Evolutionary conservation across 2,329 filamentous ascomycete species (phyloP).

Genomic region (Leptographium radiaticola): DNA sequence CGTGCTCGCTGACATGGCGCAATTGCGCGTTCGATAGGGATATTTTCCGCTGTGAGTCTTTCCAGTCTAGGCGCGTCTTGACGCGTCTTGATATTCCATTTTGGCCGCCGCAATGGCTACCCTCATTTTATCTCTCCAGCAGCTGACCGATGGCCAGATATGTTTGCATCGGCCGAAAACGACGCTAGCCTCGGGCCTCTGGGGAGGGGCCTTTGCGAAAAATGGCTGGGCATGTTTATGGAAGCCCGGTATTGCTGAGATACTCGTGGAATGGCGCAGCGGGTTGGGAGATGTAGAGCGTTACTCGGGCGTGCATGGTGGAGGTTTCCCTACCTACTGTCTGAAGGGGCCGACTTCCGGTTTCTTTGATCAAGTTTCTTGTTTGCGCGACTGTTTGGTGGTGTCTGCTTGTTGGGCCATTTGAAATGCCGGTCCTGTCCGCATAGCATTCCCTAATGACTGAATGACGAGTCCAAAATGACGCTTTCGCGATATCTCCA

Average conservation of each 20-base stretch:
- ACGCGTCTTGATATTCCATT: not conserved
- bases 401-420: no score
- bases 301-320: slow-evolving; percentile 2
- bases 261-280: not conserved
- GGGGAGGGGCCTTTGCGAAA: not conserved
- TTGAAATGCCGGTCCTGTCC: no score
- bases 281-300: not conserved
- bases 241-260: not conserved
- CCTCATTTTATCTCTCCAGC: not conserved
- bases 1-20: not conserved
- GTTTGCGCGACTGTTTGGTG: not conserved
- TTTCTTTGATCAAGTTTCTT: not conserved
- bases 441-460: no score
- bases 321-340: not conserved
- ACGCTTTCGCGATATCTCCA: no score
- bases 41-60: slow-evolving; percentile 44
- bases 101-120: no score
- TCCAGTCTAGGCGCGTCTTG: no score
- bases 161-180: slow-evolving; percentile 49
- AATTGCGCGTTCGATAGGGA: slow-evolving; percentile 24
- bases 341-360: no score
- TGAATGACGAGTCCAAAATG: no score
- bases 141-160: slow-evolving; percentile 27
- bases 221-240: not conserved
- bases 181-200: slow-evolving; percentile 15